Conservation (phyloP, 208 protist genomes). For the Leishmania gerbilli region DNA sequence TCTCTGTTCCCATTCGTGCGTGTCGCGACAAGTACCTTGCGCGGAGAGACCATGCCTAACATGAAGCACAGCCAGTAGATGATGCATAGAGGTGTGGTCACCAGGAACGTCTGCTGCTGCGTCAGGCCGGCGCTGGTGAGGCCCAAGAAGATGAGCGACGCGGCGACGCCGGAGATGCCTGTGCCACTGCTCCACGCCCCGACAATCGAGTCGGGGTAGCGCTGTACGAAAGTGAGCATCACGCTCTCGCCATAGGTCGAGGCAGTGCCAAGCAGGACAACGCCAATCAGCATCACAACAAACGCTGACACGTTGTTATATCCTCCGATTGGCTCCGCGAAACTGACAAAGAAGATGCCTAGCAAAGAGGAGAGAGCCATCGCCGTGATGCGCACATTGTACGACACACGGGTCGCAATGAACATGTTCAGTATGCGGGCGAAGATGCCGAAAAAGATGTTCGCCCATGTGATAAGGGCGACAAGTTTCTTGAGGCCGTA, state of each 20-base stretch:
- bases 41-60: slow-evolving; percentile 62
- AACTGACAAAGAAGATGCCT: slow-evolving; percentile 82
- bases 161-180: slow-evolving; percentile 84
- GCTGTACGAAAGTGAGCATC: slow-evolving; percentile 76
- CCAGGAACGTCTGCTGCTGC: slow-evolving; percentile 63
- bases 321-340: slow-evolving; percentile 52
- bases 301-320: slow-evolving; percentile 57
- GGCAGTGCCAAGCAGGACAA: slow-evolving; percentile 61
- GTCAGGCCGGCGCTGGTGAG: slow-evolving; percentile 54
- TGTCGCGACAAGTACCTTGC: slow-evolving; percentile 41
- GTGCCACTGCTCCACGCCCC: slow-evolving; percentile 89
- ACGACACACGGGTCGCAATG: slow-evolving; percentile 58
- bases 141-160: slow-evolving; percentile 75
- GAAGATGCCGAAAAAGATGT: slow-evolving; percentile 88
- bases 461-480: slow-evolving; percentile 72
- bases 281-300: slow-evolving; percentile 69
- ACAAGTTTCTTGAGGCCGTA: slow-evolving; percentile 73
- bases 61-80: slow-evolving; percentile 78
- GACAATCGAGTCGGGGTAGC: slow-evolving; percentile 75
- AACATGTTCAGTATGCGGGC: slow-evolving; percentile 79
- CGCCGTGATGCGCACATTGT: slow-evolving; percentile 73
- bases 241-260: slow-evolving; percentile 85
- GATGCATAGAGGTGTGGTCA: slow-evolving; percentile 60
- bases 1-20: slow-evolving; percentile 11
- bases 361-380: slow-evolving; percentile 49